Conservation (phyloP, 1,284 basidiomycete species). For the Fomes fomentarius region DNA sequence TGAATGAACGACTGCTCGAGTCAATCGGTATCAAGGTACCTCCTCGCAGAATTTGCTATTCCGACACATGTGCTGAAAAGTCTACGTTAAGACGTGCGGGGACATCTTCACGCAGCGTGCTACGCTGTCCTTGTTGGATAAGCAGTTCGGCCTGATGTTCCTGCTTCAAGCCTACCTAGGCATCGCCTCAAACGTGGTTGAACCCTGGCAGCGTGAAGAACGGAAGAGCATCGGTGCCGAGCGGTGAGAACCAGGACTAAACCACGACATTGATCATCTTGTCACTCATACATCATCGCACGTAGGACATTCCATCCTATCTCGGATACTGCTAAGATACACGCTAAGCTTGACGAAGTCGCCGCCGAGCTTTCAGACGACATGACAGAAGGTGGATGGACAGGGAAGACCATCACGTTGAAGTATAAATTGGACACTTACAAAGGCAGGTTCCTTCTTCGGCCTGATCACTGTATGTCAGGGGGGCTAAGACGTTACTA, state of each 20-base stretch:
- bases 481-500: too few species aligned
- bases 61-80: too few species aligned
- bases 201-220: slow-evolving; percentile 75
- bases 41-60: background rate
- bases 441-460: slow-evolving; percentile 62
- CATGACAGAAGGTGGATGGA: slow-evolving; percentile 72
- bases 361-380: slow-evolving; percentile 81
- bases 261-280: background rate
- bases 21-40: slow-evolving; percentile 83
- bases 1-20: slow-evolving; percentile 85
- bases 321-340: slow-evolving; percentile 64
- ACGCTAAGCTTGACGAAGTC: slow-evolving; percentile 77
- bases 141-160: slow-evolving; percentile 78
- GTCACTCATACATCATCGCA: too few species aligned
- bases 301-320: slow-evolving; percentile 83
- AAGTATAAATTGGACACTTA: slow-evolving; percentile 84
- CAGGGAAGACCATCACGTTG: slow-evolving; percentile 76
- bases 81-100: slow-evolving; percentile 71
- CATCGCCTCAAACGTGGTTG: slow-evolving; percentile 81
- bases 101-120: slow-evolving; percentile 82
- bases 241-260: slow-evolving; percentile 54
- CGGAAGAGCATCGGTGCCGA: slow-evolving; percentile 91
- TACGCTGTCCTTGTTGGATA: slow-evolving; percentile 79
- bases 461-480: too few species aligned
- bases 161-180: slow-evolving; percentile 82